Evolutionary conservation across 2,329 filamentous ascomycete genomes (phyloP), one percentile per base, ranked within the genome.

Genomic region (Cladophialophora chaetospira): DNA sequence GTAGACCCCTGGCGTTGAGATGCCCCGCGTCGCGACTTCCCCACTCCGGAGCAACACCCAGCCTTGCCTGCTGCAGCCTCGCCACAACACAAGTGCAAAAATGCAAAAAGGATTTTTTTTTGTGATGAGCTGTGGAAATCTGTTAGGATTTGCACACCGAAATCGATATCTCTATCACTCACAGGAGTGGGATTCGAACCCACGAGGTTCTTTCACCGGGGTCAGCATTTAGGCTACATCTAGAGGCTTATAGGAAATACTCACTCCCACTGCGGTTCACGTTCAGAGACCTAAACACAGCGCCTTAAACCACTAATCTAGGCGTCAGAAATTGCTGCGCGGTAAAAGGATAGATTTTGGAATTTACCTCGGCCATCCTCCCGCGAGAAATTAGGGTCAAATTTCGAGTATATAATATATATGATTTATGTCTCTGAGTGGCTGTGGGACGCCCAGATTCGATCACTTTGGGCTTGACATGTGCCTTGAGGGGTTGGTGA

Each of bases 171-270:
- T n/a, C n/a, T n/a, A n/a, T n/a, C n/a, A n/a, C n/a, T n/a, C n/a
- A n/a, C n/a, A n/a, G n/a, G n/a, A n/a, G n/a, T 63, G 63, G 63
- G 63, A 63, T 60, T 65, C 53, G 63, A 65, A 65, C 63, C 63
- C 63, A 64, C 63, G 63, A 55, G 58, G 58, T 63, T 65, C n/a
- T n/a, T n/a, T n/a, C n/a, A n/a, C n/a, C n/a, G n/a, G n/a, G n/a
- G n/a, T n/a, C n/a, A n/a, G n/a, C n/a, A n/a, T n/a, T n/a, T n/a
- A n/a, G n/a, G n/a, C n/a, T n/a, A n/a, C n/a, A n/a, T n/a, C n/a
- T n/a, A n/a, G n/a, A n/a, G n/a, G n/a, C n/a, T n/a, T n/a, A n/a
- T n/a, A n/a, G n/a, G n/a, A n/a, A n/a, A n/a, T n/a, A n/a, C n/a
- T n/a, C n/a, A n/a, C n/a, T 63, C 63, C 59, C 60, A 65, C 63